Base-by-base conservation (phyloP, 164 flowering plant species). In the Vitis labrusca region DNA sequence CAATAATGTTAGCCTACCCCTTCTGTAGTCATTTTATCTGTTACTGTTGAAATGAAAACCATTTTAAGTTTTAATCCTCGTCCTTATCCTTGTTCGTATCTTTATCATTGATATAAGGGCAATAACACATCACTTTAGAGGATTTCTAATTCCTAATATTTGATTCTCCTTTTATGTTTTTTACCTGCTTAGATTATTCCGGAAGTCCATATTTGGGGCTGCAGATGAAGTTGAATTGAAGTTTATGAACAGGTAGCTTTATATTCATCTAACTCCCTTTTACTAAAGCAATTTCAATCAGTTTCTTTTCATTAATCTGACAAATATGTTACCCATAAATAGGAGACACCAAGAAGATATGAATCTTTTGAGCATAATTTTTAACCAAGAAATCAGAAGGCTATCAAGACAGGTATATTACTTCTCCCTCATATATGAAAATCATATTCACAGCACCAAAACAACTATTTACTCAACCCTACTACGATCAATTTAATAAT, bases 211-310 rank as follows among this genome's bases (percentile, higher is more conserved):
- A 48, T 92, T 92, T 83, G 99, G 99, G 53, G 91, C 79, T n/a
- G 89, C 98, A 29, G 97, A 93, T 84, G 98, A 91, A 79, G 75
- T 91, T 67, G 99, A 94, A 80, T 75, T 95, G 80, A 95, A 88
- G 79, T 95, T 95, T 74, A 79, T 95, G 87, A 84, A 89, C 84
- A 91, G 97, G 99, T 94, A 73, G 14, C 68, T 59, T 59, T 50
- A 5, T 59, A 32, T 27, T 15, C 57, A 51, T 71, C 7, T 49
- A 32, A 47, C 70, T 37, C 50, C 16, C 58, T 50, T 52, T 6
- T 63, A 2, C 54, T 61, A 51, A 66, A 52, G 30, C 56, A 37
- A 15, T 11, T 23, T 66, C 50, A 14, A 64, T 60, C 44, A 3
- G 5, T 37, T 37, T 37, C 44, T 37, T 37, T 37, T 37, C 44